Evolutionary conservation across 192 early-diverging fungal genomes (phyloP).

Genomic region (Coemansia sp.): DNA sequence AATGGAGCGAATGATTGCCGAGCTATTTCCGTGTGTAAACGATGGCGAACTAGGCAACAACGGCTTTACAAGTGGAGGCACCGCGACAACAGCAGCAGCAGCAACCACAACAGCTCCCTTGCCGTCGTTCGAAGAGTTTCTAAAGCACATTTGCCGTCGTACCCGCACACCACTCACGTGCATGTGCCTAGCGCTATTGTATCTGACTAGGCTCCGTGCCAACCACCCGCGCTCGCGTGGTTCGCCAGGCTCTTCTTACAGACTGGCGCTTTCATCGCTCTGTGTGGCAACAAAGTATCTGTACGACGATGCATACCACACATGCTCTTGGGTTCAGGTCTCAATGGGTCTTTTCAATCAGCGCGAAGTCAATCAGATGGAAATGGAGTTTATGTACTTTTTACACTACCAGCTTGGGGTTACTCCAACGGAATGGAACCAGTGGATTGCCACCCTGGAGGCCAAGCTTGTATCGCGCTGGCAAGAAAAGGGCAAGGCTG

Average conservation of each 20-base stretch:
- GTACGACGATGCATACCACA: constrained; percentile 68
- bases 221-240: constrained; percentile 59
- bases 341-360: constrained; percentile 59
- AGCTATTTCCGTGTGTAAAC: constrained; percentile 53
- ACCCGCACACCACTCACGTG: constrained; percentile 57
- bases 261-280: constrained; percentile 67
- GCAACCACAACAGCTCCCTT: constrained; percentile 6
- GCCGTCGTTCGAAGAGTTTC: constrained; percentile 53
- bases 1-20: constrained; percentile 57
- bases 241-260: constrained; percentile 59
- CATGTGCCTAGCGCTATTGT: constrained; percentile 59
- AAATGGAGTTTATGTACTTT: constrained; percentile 62
- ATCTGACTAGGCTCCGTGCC: constrained; percentile 57
- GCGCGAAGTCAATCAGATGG: constrained; percentile 66
- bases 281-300: constrained; percentile 70
- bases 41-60: constrained; percentile 23
- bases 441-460: constrained; percentile 57
- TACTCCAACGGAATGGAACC: constrained; percentile 57
- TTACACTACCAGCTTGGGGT: constrained; percentile 58
- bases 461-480: constrained; percentile 56
- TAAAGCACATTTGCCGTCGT: constrained; percentile 56
- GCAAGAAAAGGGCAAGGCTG: constrained; percentile 54
- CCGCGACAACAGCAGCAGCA: background rate
- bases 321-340: constrained; percentile 68
- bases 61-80: constrained; percentile 6